Base-by-base conservation (phyloP, 2,329 filamentous ascomycete species). In the Ilyonectria destructans region DNA sequence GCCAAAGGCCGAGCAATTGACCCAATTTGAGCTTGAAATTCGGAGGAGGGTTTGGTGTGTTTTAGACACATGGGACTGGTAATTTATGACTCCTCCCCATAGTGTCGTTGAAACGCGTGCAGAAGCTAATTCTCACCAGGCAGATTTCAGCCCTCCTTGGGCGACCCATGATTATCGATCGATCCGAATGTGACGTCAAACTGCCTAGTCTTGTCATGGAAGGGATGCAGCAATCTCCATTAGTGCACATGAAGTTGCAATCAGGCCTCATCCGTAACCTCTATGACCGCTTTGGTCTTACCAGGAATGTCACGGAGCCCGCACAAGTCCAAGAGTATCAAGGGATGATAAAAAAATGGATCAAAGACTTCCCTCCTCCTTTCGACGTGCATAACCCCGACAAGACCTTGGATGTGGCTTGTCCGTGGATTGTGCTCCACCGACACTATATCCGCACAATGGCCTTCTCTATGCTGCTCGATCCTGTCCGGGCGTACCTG, bases 401-500 rank as follows among this genome's bases (percentile, higher is more conserved):
- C 67, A 81, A 73, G 1, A 79, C 78, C 1, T 77, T 82, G 48
- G 86, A 88, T 64, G 69, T 72, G 5, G 69, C 76, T 4, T 77
- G 83, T 64, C 79, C 80, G 0, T 86, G 85, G 75, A 81, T 86
- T 19, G 75, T 81, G 2, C 77, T 85, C 35, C 86, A 88, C 58
- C 82, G 86, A 8, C 78, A 80, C 52, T 82, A 85, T 62, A 70
- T 88, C 3, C 82, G 85, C 55, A 82, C 80, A 17, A 82, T 84
- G 67, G 79, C 81, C 10, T 82, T 84, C 55, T 81, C 85, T 62
- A 83, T 84, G 67, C 80, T 84, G 60, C 76, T 88, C 1, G 78
- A 84, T 51, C 83, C 85, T 9, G 74, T 87, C 12, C 84, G 86
- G 63, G 74, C 80, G 1, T 86, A 81, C 68, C 79, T 88, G n/a